Percentiles rank a stretch among this genome's conserved stretches.
phyloP scores from a whole-genome alignment of 768 basidiomycete genomes.

The Mycena vitilis region DNA sequence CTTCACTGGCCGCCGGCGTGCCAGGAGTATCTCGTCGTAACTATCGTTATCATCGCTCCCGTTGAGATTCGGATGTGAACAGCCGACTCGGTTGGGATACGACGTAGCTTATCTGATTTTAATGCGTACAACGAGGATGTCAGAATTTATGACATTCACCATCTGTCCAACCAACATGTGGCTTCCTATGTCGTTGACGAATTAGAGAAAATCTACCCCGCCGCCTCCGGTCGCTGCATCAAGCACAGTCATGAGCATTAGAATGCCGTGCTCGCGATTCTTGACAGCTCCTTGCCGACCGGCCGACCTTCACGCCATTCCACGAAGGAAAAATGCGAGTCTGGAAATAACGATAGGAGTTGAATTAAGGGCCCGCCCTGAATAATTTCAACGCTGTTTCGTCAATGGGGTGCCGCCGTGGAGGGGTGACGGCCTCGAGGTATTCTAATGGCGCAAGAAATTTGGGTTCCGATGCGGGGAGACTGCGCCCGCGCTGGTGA shows the following conservation, averaged over 20 bases:
- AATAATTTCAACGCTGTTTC: conserved; percentile 60
- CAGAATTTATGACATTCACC: conserved; percentile 32
- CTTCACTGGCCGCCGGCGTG: conserved; percentile 13
- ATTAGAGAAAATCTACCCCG: conserved; percentile 10
- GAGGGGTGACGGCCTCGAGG: conserved; percentile 70
- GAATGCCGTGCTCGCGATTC: neutral
- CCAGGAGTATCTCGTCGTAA: neutral
- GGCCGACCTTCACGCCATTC: conserved; percentile 14
- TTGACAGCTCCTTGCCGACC: conserved; percentile 23
- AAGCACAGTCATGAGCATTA: conserved; percentile 1
- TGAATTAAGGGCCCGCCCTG: conserved; percentile 33
- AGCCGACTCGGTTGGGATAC: conserved; percentile 11
- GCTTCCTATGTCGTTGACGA: conserved; percentile 25
- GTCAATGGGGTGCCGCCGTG: conserved; percentile 76
- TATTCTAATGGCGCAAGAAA: conserved; percentile 76
- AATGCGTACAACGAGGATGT: conserved; percentile 27
- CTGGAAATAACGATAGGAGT: neutral
- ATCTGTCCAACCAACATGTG: conserved; percentile 33
- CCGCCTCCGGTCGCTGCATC: conserved; percentile 7
- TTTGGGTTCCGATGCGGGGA: conserved; percentile 22
- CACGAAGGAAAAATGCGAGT: conserved; percentile 1
- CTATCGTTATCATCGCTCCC: conserved; percentile 19
- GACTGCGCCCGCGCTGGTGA: conserved; percentile 30
- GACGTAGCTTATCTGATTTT: conserved; percentile 31
- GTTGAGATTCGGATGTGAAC: conserved; percentile 1